A percentile compares a stretch with the other conserved stretches of the same genome.
These are phyloP conservation scores for Aspergillus conjunctus DNA, from an alignment of 495 filamentous ascomycete genomes.

Conservation along the genomic window DNA sequence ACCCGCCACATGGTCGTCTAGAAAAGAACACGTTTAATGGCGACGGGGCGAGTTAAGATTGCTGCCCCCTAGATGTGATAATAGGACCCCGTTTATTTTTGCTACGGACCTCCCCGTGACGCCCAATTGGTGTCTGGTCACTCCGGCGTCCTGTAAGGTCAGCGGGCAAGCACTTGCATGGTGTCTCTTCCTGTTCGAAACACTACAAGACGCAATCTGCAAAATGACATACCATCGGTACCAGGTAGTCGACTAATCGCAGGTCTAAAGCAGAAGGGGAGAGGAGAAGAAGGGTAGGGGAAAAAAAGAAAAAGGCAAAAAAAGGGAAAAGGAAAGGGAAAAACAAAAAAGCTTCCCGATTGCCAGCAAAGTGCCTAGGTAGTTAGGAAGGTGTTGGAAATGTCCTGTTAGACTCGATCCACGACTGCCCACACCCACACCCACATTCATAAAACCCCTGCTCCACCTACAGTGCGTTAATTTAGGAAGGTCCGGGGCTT, in stretches of 20 bases:
- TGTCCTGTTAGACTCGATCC: slow-evolving; percentile 24
- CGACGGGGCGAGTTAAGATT: neutral
- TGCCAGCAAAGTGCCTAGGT: slow-evolving; percentile 18
- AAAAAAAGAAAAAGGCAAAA: slow-evolving; percentile 14
- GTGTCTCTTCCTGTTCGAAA: neutral
- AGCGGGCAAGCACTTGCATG: slow-evolving; percentile 1
- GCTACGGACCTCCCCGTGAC: neutral
- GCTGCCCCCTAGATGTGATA: neutral
- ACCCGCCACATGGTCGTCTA: slow-evolving; percentile 35
- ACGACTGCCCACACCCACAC: slow-evolving; percentile 22
- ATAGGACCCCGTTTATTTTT: neutral
- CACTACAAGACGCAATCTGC: neutral
- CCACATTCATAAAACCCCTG: slow-evolving; percentile 15
- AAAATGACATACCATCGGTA: neutral
- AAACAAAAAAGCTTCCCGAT: slow-evolving; percentile 14
- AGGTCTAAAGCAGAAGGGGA: slow-evolving; percentile 5
- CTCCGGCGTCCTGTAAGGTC: neutral
- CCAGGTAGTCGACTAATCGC: slow-evolving; percentile 12
- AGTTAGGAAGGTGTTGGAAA: slow-evolving; percentile 20
- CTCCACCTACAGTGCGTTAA: slow-evolving; percentile 28
- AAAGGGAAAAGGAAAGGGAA: slow-evolving; percentile 8
- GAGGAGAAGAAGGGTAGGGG: neutral
- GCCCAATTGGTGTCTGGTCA: too few species aligned
- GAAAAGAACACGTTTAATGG: slow-evolving; percentile 12
- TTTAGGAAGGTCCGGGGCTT: slow-evolving; percentile 28